Percentiles rank a stretch among this genome's conserved stretches.
Conservation (phyloP, 2,329 filamentous ascomycete species). For the Phoma sp. region DNA sequence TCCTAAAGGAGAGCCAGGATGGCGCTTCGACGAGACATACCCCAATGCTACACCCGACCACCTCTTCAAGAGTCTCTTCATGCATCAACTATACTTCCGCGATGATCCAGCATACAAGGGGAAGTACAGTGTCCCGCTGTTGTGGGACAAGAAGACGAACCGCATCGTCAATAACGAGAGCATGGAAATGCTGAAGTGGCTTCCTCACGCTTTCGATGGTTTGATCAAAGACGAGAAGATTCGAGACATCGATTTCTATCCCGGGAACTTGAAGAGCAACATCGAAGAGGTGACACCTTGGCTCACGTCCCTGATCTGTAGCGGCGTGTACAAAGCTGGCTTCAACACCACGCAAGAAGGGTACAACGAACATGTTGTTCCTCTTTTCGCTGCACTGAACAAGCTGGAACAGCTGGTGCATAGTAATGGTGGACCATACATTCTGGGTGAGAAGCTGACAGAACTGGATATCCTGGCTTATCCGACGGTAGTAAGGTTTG, state of each 20-base stretch:
- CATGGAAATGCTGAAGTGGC: constrained; percentile 64
- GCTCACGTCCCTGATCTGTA: constrained; percentile 65
- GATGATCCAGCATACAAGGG: constrained; percentile 68
- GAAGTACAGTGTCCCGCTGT: constrained; percentile 65
- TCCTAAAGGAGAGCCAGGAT: constrained; percentile 70
- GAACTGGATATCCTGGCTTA: constrained; percentile 67
- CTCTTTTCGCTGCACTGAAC: constrained; percentile 67
- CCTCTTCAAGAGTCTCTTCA: constrained; percentile 64
- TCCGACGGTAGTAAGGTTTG: constrained; percentile 66
- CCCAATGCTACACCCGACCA: constrained; percentile 67
- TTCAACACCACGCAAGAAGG: constrained; percentile 63
- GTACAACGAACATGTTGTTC: constrained; percentile 63
- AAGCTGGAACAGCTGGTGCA: constrained; percentile 61
- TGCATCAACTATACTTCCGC: constrained; percentile 70
- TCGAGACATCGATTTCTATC: constrained; percentile 61
- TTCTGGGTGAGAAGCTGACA: constrained; percentile 63
- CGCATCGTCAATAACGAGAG: constrained; percentile 69
- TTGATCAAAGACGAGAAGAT: constrained; percentile 53
- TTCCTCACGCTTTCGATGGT: constrained; percentile 64
- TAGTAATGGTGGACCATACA: constrained; percentile 60
- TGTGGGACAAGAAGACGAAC: constrained; percentile 67
- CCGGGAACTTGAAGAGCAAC: constrained; percentile 52
- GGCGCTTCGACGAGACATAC: constrained; percentile 66
- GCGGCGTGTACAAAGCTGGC: constrained; percentile 68
- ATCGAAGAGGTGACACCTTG: constrained; percentile 64